Evolutionary conservation across 2,329 filamentous ascomycete genomes (phyloP).

Genomic region (Cryphonectria japonica): DNA sequence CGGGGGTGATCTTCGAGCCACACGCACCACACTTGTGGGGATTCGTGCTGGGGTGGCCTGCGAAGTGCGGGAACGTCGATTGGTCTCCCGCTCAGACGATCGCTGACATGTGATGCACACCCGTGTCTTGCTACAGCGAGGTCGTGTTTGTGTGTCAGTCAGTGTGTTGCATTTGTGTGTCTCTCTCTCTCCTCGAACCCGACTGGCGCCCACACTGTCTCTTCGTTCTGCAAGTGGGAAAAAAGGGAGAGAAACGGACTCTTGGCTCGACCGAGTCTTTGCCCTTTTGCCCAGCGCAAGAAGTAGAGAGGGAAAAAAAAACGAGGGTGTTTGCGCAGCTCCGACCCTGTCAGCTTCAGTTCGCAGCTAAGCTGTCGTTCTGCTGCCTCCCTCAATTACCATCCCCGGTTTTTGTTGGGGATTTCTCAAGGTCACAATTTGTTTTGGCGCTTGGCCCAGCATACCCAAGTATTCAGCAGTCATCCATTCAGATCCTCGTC

Average conservation of each 20-base stretch:
- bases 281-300: not conserved
- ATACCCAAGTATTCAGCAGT: not conserved
- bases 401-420: conserved; percentile 8
- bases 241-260: not conserved
- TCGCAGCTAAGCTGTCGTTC: not conserved
- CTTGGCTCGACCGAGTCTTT: not conserved
- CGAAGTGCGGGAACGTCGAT: not conserved
- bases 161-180: not conserved
- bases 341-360: not conserved
- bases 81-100: conserved; percentile 6
- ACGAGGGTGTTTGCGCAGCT: not conserved
- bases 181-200: not conserved
- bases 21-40: not conserved
- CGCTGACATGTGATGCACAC: conserved; percentile 15
- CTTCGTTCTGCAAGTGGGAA: not conserved
- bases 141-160: conserved; percentile 2
- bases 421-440: not conserved
- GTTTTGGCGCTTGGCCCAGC: not conserved
- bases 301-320: not conserved
- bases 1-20: conserved; percentile 4
- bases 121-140: not conserved
- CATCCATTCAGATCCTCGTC: not conserved
- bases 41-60: not conserved
- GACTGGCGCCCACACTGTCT: not conserved
- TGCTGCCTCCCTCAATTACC: not conserved